A percentile compares a stretch with the other conserved stretches of the same genome.
Conservation (phyloP, 176 grass and related monocot species). For the Hordeum vulgare region MorexV3_pseudomolecules_assembly NC_058524.1:402393640-402394139, state of each 20-base stretch:
- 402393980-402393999: constrained; percentile 6
- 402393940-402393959: not conserved
- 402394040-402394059: constrained; percentile 36
- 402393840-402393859: not conserved
- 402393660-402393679: no score
- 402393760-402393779: not conserved
- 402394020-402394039: constrained; percentile 12
- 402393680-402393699: no score
- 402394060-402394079: constrained; percentile 41
- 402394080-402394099: constrained; percentile 54
- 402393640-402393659: no score
- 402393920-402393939: not conserved
- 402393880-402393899: not conserved
- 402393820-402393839: not conserved
- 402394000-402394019: not conserved
- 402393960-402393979: not conserved
- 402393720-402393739: not conserved
- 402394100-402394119: constrained; percentile 38
- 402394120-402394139: constrained; percentile 46
- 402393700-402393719: not conserved
- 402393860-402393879: not conserved
- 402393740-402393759: not conserved
- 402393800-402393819: not conserved
- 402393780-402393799: not conserved
- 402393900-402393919: not conserved